A percentile compares a stretch with the other conserved stretches of the same genome.
Conservation (phyloP, 352 stramenopile species). For the Globisporangium cylindrosporum region DNA sequence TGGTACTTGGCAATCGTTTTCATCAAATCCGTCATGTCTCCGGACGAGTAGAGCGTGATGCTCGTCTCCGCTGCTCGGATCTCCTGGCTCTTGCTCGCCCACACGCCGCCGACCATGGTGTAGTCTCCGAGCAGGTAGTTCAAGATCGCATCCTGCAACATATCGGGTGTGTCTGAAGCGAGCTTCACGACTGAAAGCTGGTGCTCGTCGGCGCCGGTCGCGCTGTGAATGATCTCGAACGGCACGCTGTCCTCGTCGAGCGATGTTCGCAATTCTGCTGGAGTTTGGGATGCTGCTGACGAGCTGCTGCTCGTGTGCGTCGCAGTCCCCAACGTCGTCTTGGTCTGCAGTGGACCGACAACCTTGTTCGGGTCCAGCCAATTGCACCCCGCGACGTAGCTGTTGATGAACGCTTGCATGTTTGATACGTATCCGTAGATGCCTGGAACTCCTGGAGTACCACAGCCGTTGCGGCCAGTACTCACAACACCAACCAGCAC, state of each 20-base stretch:
- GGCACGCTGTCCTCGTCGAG: conserved; percentile 5
- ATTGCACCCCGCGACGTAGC: conserved; percentile 22
- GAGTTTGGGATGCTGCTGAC: not conserved
- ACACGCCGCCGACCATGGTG: conserved; percentile 15
- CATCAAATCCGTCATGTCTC: conserved; percentile 27
- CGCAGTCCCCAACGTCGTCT: not conserved
- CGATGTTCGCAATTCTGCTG: not conserved
- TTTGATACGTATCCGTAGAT: conserved; percentile 31
- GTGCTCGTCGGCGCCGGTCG: conserved; percentile 19
- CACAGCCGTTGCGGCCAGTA: conserved; percentile 36
- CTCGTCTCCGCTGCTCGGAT: conserved; percentile 16
- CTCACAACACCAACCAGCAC: conserved; percentile 40
- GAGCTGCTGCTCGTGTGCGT: not conserved
- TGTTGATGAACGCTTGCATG: conserved; percentile 29
- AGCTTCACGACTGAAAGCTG: conserved; percentile 34
- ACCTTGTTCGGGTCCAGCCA: conserved; percentile 22
- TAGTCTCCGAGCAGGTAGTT: conserved; percentile 30
- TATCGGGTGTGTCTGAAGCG: conserved; percentile 22
- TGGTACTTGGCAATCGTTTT: conserved; percentile 18
- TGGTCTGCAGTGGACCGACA: not conserved
- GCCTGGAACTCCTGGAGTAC: conserved; percentile 27
- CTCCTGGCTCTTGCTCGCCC: conserved; percentile 18
- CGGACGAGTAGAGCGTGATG: conserved; percentile 32
- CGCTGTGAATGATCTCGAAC: conserved; percentile 35
- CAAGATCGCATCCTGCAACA: conserved; percentile 21